A percentile compares a stretch with the other conserved stretches of the same genome.
These are phyloP conservation scores for Papiliotrema laurentii DNA, from an alignment of 1,284 basidiomycete genomes.

Conservation along the genomic window DNA sequence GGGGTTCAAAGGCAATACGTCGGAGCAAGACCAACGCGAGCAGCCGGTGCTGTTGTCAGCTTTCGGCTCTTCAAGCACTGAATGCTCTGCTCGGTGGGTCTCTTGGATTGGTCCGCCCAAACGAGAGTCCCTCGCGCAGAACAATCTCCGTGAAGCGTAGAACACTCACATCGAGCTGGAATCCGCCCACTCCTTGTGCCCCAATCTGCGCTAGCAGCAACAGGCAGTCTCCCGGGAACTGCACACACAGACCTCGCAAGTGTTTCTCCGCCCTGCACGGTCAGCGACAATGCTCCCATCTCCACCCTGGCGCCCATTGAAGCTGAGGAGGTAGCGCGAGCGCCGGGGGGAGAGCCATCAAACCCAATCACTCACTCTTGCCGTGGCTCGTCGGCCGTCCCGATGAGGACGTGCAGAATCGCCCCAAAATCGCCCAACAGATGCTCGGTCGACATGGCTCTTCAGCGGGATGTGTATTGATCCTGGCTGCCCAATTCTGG, in stretches of 20 bases:
- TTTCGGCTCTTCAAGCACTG: too few species aligned
- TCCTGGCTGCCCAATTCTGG: too few species aligned
- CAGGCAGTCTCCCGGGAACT: constrained; percentile 29
- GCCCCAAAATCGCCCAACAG: constrained; percentile 35
- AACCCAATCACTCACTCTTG: constrained; percentile 32
- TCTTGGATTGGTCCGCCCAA: too few species aligned
- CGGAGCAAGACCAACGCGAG: constrained; percentile 35
- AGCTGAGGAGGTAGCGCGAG: too few species aligned
- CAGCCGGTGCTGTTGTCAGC: constrained; percentile 30
- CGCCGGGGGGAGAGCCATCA: neutral
- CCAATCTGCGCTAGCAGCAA: constrained; percentile 42
- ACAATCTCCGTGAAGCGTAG: too few species aligned
- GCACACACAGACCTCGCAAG: constrained; percentile 22
- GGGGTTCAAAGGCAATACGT: constrained; percentile 30
- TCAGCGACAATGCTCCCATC: neutral
- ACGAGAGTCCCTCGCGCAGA: too few species aligned
- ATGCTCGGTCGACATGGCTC: constrained; percentile 43
- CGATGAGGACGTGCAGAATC: constrained; percentile 36
- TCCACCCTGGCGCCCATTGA: too few species aligned
- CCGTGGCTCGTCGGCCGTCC: constrained; percentile 22
- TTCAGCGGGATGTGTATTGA: too few species aligned
- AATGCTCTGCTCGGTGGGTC: too few species aligned
- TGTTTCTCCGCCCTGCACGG: constrained; percentile 31
- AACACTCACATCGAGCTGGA: constrained; percentile 39
- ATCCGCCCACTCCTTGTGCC: constrained; percentile 41